These are phyloP conservation scores for Dendrobium chrysotoxum DNA, from an alignment of 106 monocot genomes.

Conservation along the genomic window DNA sequence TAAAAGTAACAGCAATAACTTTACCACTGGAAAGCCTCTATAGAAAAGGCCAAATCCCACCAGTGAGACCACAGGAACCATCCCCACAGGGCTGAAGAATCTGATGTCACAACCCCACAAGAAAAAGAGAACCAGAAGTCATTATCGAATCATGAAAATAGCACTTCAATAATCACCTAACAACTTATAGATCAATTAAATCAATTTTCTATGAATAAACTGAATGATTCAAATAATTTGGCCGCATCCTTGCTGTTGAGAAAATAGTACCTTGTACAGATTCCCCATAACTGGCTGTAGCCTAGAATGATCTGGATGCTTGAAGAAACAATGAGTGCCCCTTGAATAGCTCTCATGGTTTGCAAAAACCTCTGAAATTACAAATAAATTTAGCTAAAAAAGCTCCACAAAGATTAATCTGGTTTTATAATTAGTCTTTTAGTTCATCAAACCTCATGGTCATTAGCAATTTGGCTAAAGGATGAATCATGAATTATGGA, in stretches of 20 bases:
- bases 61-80: slow-evolving; percentile 92
- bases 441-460: slow-evolving; percentile 37
- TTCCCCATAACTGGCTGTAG: slow-evolving; percentile 97
- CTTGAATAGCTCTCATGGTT: slow-evolving; percentile 94
- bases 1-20: not conserved
- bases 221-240: not conserved
- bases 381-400: not conserved
- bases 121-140: not conserved
- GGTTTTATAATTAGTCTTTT: not conserved
- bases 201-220: not conserved
- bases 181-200: not conserved
- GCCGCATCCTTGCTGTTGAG: too few species aligned
- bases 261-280: slow-evolving; percentile 67
- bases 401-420: not conserved
- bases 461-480: slow-evolving; percentile 38
- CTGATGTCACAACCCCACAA: slow-evolving; percentile 12
- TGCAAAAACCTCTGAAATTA: slow-evolving; percentile 75
- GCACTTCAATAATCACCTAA: not conserved
- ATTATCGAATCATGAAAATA: slow-evolving; percentile 2
- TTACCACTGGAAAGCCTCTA: slow-evolving; percentile 96
- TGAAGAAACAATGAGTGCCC: slow-evolving; percentile 83
- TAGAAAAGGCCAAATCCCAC: slow-evolving; percentile 92
- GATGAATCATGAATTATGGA: slow-evolving; percentile 78
- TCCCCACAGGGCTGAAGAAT: slow-evolving; percentile 67
- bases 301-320: slow-evolving; percentile 94